These are phyloP conservation scores for Aspergillus nomiae DNA, from an alignment of 2,329 filamentous ascomycete genomes.

Conservation along the genomic window DNA sequence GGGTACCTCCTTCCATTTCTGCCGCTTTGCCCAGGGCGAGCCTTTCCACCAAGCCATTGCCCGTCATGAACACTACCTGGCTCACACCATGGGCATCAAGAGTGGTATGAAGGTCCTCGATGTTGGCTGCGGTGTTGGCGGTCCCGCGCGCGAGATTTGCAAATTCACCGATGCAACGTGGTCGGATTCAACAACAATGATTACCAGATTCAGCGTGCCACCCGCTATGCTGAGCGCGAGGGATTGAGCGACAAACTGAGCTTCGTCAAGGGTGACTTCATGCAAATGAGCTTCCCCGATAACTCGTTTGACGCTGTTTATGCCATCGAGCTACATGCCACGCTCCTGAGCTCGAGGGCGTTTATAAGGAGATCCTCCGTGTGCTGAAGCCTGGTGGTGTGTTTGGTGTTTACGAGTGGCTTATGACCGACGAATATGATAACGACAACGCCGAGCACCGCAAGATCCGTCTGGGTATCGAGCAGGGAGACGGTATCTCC, in stretches of 20 bases:
- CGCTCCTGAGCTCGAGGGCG: constrained; percentile 83
- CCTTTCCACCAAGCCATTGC: constrained; percentile 88
- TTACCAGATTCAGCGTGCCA: constrained; percentile 97
- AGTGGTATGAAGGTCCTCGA: constrained; percentile 89
- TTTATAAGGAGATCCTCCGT: constrained; percentile 92
- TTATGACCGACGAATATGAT: constrained; percentile 96
- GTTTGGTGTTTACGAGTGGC: constrained; percentile 98
- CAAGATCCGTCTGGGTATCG: constrained; percentile 88
- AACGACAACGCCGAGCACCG: constrained; percentile 84
- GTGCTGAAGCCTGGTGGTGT: constrained; percentile 94
- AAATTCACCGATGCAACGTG: constrained; percentile 91
- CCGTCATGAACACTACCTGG: constrained; percentile 96
- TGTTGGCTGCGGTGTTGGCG: constrained; percentile 95
- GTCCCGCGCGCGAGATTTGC: constrained; percentile 91
- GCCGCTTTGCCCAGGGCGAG: constrained; percentile 85
- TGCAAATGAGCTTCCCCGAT: constrained; percentile 96
- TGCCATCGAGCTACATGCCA: constrained; percentile 97
- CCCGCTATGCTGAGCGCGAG: constrained; percentile 78
- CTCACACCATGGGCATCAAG: constrained; percentile 81
- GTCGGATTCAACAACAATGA: constrained; percentile 98
- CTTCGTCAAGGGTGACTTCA: constrained; percentile 96
- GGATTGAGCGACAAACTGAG: constrained; percentile 75
- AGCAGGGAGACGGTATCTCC: constrained; percentile 93
- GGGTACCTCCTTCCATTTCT: constrained; percentile 97
- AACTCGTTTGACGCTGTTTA: constrained; percentile 94